A percentile compares a stretch with the other conserved stretches of the same genome.
Conservation (phyloP, 345 rosid genomes). For the Brassica incana region DNA sequence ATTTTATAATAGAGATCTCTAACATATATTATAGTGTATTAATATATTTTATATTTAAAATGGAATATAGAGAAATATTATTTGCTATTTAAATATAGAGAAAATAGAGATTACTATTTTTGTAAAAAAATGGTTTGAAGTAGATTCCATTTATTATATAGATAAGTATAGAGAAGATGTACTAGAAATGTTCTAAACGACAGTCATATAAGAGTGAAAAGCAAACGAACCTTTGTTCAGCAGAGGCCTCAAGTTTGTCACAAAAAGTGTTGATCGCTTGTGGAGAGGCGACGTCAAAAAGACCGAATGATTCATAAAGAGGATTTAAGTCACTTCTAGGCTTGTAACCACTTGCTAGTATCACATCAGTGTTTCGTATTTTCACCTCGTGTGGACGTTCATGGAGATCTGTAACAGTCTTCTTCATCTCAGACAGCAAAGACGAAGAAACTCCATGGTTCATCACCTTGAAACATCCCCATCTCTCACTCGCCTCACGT, state of each 20-base stretch:
- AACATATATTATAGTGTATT: no score
- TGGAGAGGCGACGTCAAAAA: slow-evolving; percentile 62
- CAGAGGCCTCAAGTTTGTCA: slow-evolving; percentile 60
- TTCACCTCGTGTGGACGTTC: slow-evolving; percentile 68
- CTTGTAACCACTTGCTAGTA: slow-evolving; percentile 67
- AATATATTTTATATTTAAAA: no score
- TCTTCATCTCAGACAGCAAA: slow-evolving; percentile 63
- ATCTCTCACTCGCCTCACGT: slow-evolving; percentile 54
- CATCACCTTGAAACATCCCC: slow-evolving; percentile 75
- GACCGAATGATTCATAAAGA: slow-evolving; percentile 72
- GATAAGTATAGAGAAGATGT: no score
- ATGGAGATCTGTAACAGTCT: slow-evolving; percentile 51
- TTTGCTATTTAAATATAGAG: no score
- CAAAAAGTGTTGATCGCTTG: slow-evolving; percentile 57
- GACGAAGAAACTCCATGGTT: slow-evolving; percentile 56
- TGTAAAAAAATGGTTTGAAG: no score
- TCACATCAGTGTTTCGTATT: slow-evolving; percentile 51
- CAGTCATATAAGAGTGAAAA: background rate
- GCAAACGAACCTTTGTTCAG: slow-evolving; percentile 55
- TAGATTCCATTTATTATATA: no score
- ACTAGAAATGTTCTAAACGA: no score
- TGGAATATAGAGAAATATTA: no score
- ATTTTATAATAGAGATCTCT: no score
- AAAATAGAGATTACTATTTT: no score
- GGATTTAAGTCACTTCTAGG: slow-evolving; percentile 52